These are phyloP conservation scores for Rhododendron simsii DNA, from an alignment of 148 eudicot genomes.

Conservation along the genomic window DNA sequence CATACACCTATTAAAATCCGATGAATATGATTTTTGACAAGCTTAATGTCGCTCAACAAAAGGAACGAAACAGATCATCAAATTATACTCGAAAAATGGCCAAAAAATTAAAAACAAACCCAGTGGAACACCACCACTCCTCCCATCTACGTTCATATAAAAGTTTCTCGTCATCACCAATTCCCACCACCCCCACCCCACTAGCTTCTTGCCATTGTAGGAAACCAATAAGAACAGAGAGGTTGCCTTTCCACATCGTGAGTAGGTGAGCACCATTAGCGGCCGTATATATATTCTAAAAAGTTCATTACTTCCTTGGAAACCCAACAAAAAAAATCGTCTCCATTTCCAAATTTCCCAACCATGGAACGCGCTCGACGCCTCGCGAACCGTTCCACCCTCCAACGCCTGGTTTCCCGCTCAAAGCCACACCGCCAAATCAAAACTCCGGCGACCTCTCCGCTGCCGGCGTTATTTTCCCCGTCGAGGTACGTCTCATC, in stretches of 20 bases:
- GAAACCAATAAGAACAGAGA: not conserved
- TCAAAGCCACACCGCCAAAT: slow-evolving; percentile 34
- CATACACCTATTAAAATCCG: no score
- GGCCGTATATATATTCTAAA: not conserved
- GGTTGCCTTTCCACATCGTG: not conserved
- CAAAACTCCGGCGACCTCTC: slow-evolving; percentile 13
- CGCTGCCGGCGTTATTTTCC: slow-evolving; percentile 13
- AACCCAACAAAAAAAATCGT: not conserved
- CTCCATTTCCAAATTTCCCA: not conserved
- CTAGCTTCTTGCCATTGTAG: slow-evolving; percentile 16
- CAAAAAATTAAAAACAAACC: no score
- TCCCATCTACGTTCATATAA: no score
- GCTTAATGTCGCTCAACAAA: no score
- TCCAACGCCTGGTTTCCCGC: slow-evolving; percentile 49
- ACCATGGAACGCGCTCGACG: slow-evolving; percentile 80
- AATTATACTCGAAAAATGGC: no score
- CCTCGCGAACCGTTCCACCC: slow-evolving; percentile 56
- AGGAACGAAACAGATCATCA: no score
- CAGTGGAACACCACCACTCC: no score
- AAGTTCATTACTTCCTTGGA: slow-evolving; percentile 1
- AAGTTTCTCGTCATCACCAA: not conserved
- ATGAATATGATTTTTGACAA: no score
- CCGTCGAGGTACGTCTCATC: slow-evolving; percentile 66
- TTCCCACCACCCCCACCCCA: slow-evolving; percentile 38
- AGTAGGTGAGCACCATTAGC: no score